Percentiles rank a stretch among this genome's conserved stretches.
These are phyloP conservation scores for Solidago caesia DNA, from an alignment of 129 eudicot species.

Conservation along the genomic window DNA sequence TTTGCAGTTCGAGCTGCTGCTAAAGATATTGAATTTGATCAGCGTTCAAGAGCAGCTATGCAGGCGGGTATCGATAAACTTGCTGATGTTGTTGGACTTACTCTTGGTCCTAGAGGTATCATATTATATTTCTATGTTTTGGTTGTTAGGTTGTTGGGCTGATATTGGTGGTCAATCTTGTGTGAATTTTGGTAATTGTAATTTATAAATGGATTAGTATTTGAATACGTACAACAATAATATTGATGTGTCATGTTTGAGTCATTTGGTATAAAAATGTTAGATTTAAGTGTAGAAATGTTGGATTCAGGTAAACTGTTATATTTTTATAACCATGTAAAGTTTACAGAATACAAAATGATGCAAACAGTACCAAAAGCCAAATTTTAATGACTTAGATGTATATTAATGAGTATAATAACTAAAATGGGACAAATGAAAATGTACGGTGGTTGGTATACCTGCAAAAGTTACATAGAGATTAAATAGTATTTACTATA, in stretches of 20 bases:
- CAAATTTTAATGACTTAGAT: no score
- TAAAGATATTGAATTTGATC: constrained; percentile 75
- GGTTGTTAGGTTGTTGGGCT: neutral
- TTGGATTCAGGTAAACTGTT: no score
- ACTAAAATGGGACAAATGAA: no score
- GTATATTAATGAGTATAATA: no score
- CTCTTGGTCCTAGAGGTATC: constrained; percentile 81
- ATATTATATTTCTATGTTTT: neutral
- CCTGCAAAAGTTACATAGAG: neutral
- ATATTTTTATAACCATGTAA: no score
- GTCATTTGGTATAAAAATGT: no score
- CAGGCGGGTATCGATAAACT: constrained; percentile 80
- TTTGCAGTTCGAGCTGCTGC: constrained; percentile 63
- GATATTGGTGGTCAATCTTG: neutral
- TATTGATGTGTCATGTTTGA: no score
- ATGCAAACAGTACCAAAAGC: no score
- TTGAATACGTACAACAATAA: neutral
- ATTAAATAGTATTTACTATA: no score
- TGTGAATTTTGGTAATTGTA: neutral
- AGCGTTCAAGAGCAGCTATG: constrained; percentile 63
- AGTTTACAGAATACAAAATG: no score
- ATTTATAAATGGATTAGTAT: neutral
- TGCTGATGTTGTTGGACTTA: constrained; percentile 69
- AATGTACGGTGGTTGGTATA: neutral
- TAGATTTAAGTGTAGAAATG: no score